phyloP scores from a whole-genome alignment of 1,139 yeast species.

The Geotrichum histeridarum region DNA sequence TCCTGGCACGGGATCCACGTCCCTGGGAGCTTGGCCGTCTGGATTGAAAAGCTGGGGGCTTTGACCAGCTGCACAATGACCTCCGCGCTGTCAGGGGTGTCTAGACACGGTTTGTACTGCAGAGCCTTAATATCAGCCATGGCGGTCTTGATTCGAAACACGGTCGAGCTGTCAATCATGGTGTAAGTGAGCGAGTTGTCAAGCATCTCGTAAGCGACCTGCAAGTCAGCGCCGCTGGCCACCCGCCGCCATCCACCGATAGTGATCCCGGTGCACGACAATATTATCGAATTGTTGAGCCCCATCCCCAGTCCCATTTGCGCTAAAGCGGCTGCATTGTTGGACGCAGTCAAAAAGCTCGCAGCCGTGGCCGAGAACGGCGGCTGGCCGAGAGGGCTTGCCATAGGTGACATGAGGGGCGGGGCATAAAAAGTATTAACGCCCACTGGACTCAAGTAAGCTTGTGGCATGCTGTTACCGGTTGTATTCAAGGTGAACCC shows the following conservation, averaged over 20 bases:
- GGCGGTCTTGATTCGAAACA: constrained; percentile 30
- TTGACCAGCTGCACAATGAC: constrained; percentile 22
- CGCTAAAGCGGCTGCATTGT: background rate
- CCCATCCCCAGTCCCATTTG: background rate
- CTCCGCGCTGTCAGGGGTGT: constrained; percentile 22
- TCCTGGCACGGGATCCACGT: constrained; percentile 31
- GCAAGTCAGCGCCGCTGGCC: constrained; percentile 24
- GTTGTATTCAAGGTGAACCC: constrained; percentile 14
- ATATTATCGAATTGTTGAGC: constrained; percentile 6
- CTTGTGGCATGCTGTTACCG: background rate
- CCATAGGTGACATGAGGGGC: constrained; percentile 14
- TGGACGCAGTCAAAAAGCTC: background rate
- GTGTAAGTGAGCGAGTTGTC: constrained; percentile 28
- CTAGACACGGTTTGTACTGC: constrained; percentile 19
- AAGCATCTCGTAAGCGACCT: constrained; percentile 26
- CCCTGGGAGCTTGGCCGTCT: constrained; percentile 18
- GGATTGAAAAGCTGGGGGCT: constrained; percentile 29
- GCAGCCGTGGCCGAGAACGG: background rate
- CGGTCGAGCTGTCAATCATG: constrained; percentile 26
- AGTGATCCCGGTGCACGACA: constrained; percentile 28
- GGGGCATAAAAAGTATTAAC: constrained; percentile 27
- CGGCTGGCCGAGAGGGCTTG: background rate
- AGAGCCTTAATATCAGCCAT: constrained; percentile 25
- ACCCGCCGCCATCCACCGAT: constrained; percentile 35
- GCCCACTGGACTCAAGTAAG: constrained; percentile 27